phyloP scores from a whole-genome alignment of 106 monocot species.

The Iris macrosiphon region DNA sequence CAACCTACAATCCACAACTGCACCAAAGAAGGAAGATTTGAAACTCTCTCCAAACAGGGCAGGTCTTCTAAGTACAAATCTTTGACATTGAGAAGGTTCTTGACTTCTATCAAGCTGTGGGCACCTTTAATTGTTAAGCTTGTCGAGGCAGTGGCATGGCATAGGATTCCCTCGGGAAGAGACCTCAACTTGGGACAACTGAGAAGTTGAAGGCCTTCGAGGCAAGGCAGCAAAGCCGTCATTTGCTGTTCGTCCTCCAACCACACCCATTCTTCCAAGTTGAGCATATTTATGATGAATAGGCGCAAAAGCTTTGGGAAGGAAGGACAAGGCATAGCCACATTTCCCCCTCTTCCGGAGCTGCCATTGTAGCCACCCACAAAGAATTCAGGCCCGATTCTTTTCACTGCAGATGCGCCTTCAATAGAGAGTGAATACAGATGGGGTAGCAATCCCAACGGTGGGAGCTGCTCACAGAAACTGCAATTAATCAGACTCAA shows the following conservation, averaged over 20 bases:
- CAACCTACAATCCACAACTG: not conserved
- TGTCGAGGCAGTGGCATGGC: not conserved
- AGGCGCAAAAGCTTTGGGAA: not conserved
- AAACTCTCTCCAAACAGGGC: not conserved
- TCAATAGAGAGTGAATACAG: not conserved
- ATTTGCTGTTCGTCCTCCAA: not conserved
- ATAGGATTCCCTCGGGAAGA: conserved; percentile 7
- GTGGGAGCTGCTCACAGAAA: not conserved
- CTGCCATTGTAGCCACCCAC: not conserved
- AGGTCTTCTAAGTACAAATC: not conserved
- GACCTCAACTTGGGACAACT: conserved; percentile 3
- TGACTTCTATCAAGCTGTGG: not conserved
- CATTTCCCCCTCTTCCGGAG: not conserved
- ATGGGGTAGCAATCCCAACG: not conserved
- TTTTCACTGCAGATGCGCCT: not conserved
- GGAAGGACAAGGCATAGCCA: not conserved
- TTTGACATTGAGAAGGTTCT: not conserved
- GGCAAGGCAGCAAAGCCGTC: conserved; percentile 1
- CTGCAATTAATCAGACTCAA: not conserved
- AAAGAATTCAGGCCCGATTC: not conserved
- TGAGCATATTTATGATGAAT: not conserved
- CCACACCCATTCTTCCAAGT: not conserved
- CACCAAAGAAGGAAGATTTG: not conserved
- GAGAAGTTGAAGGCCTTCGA: not conserved
- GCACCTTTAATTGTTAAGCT: not conserved